Base-by-base conservation (phyloP, 2,329 filamentous ascomycete genomes). In the Alternaria postmessia region DNA sequence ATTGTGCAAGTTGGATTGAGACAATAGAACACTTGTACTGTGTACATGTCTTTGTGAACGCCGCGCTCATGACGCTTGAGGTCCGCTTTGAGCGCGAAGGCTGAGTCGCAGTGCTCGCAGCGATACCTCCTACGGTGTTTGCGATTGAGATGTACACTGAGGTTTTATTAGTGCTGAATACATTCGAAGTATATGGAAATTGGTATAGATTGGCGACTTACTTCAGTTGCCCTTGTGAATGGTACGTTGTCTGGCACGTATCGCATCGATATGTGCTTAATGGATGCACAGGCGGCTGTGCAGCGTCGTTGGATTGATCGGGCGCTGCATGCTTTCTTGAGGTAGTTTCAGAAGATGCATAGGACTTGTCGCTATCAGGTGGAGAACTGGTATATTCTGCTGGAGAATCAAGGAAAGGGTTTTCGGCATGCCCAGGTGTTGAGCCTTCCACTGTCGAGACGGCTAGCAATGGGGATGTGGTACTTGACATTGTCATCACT, bases 61-160 rank as follows among this genome's bases (percentile, higher is more conserved):
- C 57, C 65, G 14, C 43, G 52, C 26, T 54, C 26, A 30, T 67
- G 66, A 14, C 60, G 58, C 36, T 58, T 54, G 26, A 67, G 60
- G 28, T 67, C 66, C n/a, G 57, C 63, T 18, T 63, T 61, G 1
- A 67, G 52, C 12, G 59, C 47, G 22, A 63, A 67, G 11, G 47
- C 51, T 5, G 46, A 49, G 6, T n/a, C 12, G 52, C 62, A 68
- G 24, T 51, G 36, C 11, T 39, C 6, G 51, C 64, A 68, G 22
- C 39, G 48, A 49, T 60, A 65, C 16, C 58, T 62, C 5, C 62
- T 62, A 20, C 51, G 46, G 46, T 67, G 65, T 46, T 66, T 67
- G 36, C 59, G 61, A 51, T 65, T 62, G 26, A 66, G 52, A 28
- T 66, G 66, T 6, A 59, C 55, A 36, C 59, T 67, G 34, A 6